Base-by-base conservation (phyloP, 1,139 yeast genomes). In the Magnusiomyces paraingens region DNA sequence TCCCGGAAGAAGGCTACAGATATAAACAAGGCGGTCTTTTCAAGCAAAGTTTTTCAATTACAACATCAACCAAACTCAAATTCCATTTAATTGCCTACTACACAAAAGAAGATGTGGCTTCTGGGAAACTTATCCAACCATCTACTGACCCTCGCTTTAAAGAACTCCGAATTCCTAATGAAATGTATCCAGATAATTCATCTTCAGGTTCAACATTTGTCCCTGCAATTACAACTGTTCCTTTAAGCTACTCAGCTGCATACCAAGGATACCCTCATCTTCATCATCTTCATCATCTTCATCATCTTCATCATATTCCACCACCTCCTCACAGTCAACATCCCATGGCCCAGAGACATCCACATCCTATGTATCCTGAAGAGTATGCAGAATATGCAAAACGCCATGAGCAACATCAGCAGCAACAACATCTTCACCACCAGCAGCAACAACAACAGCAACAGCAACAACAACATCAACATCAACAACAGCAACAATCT, bases 31-130 rank as follows among this genome's bases (percentile, higher is more conserved):
- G 74, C 56, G 86, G 87, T 0, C 68, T 83, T 11, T 69, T 79
- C 57, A 83, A 83, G 62, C 85, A 82, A 62, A 77, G 82, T 49
- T 81, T 82, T 59, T 77, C 82, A 3, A 66, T 81, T 40, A 72
- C 77, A 4, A 75, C 82, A 2, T 72, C 74, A 42, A 76, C 73
- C 47, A 74, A 76, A 44, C 77, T 77, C 53, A 81, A 79, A 58
- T 66, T 78, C 21, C 87, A 83, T 61, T 66, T 83, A 51, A 81
- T 83, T 35, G 74, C 82, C 38, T 83, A 83, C 61, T 73, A 74
- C 55, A 66, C 71, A 1, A 66, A 71, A 46, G 69, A 62, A 51
- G 72, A 66, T 52, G 66, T 68, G 20, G 57, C 63, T 26, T 49
- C 58, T 2, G 70, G 69, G 20, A 62, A 61, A 38, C 61, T 71